Conservation (phyloP, 2,329 filamentous ascomycete species). For the Colletotrichum chrysophilum region DNA sequence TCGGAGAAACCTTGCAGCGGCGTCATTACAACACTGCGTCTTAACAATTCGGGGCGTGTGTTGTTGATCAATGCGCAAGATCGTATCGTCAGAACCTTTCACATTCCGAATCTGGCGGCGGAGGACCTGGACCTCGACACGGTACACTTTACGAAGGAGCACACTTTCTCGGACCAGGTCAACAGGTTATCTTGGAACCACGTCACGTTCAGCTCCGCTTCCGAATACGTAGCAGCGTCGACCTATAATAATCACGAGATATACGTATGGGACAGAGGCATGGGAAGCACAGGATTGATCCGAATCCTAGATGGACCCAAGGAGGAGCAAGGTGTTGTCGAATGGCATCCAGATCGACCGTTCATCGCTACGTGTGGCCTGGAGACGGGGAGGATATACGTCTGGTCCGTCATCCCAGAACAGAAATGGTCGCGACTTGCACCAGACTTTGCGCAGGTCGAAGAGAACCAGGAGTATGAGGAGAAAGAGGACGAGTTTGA, state of each 20-base stretch:
- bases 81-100: constrained; percentile 91
- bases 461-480: constrained; percentile 97
- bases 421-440: constrained; percentile 98
- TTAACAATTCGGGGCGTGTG: constrained; percentile 84
- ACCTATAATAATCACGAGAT: constrained; percentile 99
- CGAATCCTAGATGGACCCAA: constrained; percentile 97
- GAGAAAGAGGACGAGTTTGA: constrained; percentile 98
- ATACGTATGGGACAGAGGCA: constrained; percentile 95
- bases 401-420: constrained; percentile 94
- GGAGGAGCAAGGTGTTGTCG: constrained; percentile 94
- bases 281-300: constrained; percentile 78
- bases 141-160: constrained; percentile 88
- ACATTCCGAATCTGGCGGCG: constrained; percentile 78
- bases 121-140: constrained; percentile 80
- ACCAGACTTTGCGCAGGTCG: constrained; percentile 95
- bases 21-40: constrained; percentile 84
- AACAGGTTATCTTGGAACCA: constrained; percentile 97
- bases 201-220: constrained; percentile 90
- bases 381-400: constrained; percentile 91
- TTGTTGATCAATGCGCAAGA: constrained; percentile 93
- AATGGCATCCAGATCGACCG: constrained; percentile 92
- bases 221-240: constrained; percentile 94
- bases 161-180: constrained; percentile 98
- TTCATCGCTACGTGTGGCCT: constrained; percentile 90
- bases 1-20: constrained; percentile 88